phyloP scores from a whole-genome alignment of 192 early-diverging fungal species.

The Coemansia brasiliensis region DNA sequence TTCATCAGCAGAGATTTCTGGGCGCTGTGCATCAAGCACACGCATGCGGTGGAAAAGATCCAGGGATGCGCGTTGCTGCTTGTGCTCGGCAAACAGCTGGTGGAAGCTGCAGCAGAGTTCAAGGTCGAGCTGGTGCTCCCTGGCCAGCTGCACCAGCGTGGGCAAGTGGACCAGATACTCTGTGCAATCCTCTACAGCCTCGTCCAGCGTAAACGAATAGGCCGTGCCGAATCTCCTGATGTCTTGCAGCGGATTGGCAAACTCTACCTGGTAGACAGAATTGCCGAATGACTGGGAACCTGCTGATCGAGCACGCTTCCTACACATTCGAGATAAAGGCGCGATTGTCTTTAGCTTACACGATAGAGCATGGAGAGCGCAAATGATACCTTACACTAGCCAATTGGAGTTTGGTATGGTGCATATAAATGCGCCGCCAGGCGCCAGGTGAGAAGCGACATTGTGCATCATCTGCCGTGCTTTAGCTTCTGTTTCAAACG shows the following conservation, averaged over 20 bases:
- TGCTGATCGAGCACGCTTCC: slow-evolving; percentile 28
- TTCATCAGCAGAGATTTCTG: slow-evolving; percentile 72
- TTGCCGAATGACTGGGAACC: slow-evolving; percentile 73
- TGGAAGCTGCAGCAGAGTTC: slow-evolving; percentile 80
- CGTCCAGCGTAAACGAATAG: slow-evolving; percentile 88
- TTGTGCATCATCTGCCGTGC: slow-evolving; percentile 81
- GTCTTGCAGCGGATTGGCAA: slow-evolving; percentile 63
- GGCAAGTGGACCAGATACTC: slow-evolving; percentile 91
- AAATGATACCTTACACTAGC: slow-evolving; percentile 64
- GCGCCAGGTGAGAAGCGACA: slow-evolving; percentile 64
- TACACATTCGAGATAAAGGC: slow-evolving; percentile 19
- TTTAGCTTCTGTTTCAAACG: slow-evolving; percentile 82
- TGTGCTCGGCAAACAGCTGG: slow-evolving; percentile 69
- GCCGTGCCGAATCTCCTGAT: slow-evolving; percentile 75
- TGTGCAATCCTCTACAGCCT: slow-evolving; percentile 95
- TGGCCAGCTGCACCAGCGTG: slow-evolving; percentile 76
- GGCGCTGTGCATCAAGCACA: slow-evolving; percentile 69
- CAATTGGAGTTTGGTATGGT: slow-evolving; percentile 92
- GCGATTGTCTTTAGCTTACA: too few species aligned
- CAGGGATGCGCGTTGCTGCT: slow-evolving; percentile 55
- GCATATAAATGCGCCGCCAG: slow-evolving; percentile 84
- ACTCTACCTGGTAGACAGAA: slow-evolving; percentile 80
- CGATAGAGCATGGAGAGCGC: background rate
- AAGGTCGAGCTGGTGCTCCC: slow-evolving; percentile 78
- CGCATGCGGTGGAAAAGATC: slow-evolving; percentile 78